Evolutionary conservation across 148 eudicot genomes (phyloP).

Genomic region (Nyssa sinensis): DNA sequence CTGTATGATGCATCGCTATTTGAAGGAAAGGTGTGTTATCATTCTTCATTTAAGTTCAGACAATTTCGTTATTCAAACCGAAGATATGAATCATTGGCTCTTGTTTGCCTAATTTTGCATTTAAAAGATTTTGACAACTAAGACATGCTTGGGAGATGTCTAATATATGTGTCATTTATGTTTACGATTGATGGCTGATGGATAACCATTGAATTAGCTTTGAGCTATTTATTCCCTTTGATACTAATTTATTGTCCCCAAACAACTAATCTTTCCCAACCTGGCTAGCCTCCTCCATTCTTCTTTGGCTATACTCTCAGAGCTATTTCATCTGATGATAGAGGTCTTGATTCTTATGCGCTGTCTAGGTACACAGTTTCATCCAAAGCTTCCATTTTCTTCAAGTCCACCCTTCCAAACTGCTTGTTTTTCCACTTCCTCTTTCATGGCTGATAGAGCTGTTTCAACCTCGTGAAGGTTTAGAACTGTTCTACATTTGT

Average conservation of each 20-base stretch:
- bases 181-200: background rate
- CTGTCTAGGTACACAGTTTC: too few relatives aligned
- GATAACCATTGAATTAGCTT: background rate
- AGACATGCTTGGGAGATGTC: background rate
- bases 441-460: background rate
- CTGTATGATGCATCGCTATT: slow-evolving; percentile 93
- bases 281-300: too few relatives aligned
- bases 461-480: background rate
- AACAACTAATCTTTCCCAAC: too few relatives aligned
- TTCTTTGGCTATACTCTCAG: too few relatives aligned
- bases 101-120: background rate
- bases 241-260: background rate
- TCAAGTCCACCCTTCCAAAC: too few relatives aligned
- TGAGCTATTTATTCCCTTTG: background rate
- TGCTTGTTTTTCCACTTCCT: too few relatives aligned
- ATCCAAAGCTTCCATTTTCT: too few relatives aligned
- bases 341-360: too few relatives aligned
- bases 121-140: slow-evolving; percentile 11
- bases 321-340: too few relatives aligned
- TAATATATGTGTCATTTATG: background rate
- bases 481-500: background rate
- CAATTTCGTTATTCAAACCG: background rate
- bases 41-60: background rate
- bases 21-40: slow-evolving; percentile 86
- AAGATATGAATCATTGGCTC: background rate